Conservation (phyloP, 2,329 filamentous ascomycete species). For the Diaporthe ampelina region DNA sequence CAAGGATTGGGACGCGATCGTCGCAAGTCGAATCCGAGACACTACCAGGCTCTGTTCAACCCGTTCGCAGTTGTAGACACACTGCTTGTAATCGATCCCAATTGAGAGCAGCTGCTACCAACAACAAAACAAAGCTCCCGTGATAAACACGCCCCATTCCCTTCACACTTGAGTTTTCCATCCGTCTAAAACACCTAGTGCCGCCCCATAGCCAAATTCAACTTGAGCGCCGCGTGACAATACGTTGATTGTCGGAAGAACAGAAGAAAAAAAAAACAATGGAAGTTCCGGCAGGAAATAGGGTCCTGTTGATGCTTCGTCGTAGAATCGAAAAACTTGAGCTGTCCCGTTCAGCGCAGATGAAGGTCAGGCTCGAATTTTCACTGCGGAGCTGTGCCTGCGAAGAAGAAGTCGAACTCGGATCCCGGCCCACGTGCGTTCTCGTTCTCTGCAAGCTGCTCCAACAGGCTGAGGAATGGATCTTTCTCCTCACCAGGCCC, state of each 20-base stretch:
- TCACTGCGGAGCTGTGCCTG: slow-evolving; percentile 44
- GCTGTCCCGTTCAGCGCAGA: neutral
- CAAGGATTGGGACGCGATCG: neutral
- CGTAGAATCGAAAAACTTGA: neutral
- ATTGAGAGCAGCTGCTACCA: slow-evolving; percentile 11
- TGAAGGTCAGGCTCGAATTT: too few relatives aligned
- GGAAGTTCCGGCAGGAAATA: neutral
- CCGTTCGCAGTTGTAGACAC: neutral
- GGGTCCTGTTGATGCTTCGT: neutral
- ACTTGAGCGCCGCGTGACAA: slow-evolving; percentile 16
- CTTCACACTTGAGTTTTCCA: slow-evolving; percentile 3
- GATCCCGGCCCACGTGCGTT: slow-evolving; percentile 76
- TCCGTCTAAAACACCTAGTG: slow-evolving; percentile 14
- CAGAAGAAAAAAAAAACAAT: neutral
- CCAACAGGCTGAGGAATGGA: slow-evolving; percentile 82
- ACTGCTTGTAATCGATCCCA: neutral
- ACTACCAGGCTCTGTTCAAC: neutral
- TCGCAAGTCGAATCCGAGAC: neutral
- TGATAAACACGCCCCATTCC: neutral
- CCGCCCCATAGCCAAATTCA: neutral
- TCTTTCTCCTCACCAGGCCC: slow-evolving; percentile 77
- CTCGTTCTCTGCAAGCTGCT: slow-evolving; percentile 88
- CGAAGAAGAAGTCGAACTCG: slow-evolving; percentile 84
- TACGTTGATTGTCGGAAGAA: neutral
- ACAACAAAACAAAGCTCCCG: neutral